Conservation (phyloP, 208 protist genomes). For the Leishmania major region DNA sequence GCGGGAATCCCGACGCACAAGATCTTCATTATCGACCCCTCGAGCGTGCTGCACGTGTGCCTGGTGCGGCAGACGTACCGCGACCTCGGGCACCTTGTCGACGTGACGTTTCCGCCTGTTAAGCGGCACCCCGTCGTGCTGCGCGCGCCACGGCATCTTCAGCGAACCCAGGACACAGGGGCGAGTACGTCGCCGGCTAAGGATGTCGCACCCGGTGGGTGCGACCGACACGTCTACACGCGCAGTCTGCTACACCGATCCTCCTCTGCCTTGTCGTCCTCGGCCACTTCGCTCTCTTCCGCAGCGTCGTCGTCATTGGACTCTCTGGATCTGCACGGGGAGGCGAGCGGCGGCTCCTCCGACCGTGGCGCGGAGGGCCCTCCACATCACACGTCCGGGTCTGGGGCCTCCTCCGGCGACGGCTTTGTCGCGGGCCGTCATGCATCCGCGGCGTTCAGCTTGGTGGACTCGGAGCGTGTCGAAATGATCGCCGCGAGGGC, state of each 20-base stretch:
- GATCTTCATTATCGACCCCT: slow-evolving; percentile 90
- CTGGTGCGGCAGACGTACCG: slow-evolving; percentile 78
- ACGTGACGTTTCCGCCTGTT: slow-evolving; percentile 84
- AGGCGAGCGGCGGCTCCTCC: not conserved
- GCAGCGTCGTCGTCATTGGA: not conserved
- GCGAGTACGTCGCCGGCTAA: not conserved
- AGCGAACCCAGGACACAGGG: slow-evolving; percentile 1
- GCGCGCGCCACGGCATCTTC: slow-evolving; percentile 14
- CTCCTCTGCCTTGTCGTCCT: slow-evolving; percentile 17
- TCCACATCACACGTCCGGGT: not conserved
- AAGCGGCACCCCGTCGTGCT: slow-evolving; percentile 17
- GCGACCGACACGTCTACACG: slow-evolving; percentile 19
- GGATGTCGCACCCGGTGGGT: not conserved
- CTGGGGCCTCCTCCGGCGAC: not conserved
- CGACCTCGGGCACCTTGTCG: slow-evolving; percentile 77
- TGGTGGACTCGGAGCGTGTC: slow-evolving; percentile 15
- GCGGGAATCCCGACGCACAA: slow-evolving; percentile 76
- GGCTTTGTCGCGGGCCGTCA: not conserved
- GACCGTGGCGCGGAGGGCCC: not conserved
- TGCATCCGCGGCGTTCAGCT: slow-evolving; percentile 21
- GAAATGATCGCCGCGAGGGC: not conserved
- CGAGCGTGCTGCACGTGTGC: slow-evolving; percentile 77
- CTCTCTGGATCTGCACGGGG: slow-evolving; percentile 4
- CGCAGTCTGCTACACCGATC: slow-evolving; percentile 25
- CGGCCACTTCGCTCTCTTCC: not conserved